Conservation (phyloP, 352 stramenopile genomes). For the Ochromonadaceae sp. region DNA sequence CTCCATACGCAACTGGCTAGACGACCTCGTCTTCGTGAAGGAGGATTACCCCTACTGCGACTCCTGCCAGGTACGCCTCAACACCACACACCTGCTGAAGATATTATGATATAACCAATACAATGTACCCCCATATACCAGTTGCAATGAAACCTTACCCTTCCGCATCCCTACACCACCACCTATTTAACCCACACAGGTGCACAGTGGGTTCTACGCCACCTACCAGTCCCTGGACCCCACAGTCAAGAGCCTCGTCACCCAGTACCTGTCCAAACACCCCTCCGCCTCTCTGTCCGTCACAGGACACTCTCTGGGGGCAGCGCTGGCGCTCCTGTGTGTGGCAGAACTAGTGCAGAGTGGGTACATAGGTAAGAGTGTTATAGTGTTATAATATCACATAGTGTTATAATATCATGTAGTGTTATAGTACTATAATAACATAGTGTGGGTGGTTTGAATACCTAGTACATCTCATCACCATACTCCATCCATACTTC, state of each 20-base stretch:
- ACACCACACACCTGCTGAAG: too few relatives aligned
- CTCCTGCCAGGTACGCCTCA: not conserved
- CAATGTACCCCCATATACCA: slow-evolving; percentile 15
- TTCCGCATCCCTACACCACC: not conserved
- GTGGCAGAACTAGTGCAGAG: slow-evolving; percentile 22
- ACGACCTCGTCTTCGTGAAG: slow-evolving; percentile 17
- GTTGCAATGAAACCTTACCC: not conserved
- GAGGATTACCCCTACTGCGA: slow-evolving; percentile 2
- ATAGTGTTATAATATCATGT: not conserved
- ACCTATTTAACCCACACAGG: slow-evolving; percentile 11
- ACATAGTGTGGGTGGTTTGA: not conserved
- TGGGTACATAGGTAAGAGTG: not conserved
- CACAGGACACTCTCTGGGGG: slow-evolving; percentile 30
- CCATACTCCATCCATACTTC: not conserved
- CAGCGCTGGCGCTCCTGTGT: slow-evolving; percentile 27
- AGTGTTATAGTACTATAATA: too few relatives aligned
- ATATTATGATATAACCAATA: slow-evolving; percentile 18
- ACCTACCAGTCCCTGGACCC: not conserved
- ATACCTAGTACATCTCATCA: not conserved
- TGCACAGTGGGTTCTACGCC: slow-evolving; percentile 15
- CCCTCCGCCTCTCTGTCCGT: slow-evolving; percentile 17
- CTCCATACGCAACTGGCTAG: slow-evolving; percentile 19
- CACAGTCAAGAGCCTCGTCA: not conserved
- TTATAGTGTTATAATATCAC: not conserved
- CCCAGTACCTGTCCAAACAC: slow-evolving; percentile 2